These are phyloP conservation scores for Globisporangium megalacanthum DNA, from an alignment of 352 stramenopile species.

Conservation along the genomic window DNA sequence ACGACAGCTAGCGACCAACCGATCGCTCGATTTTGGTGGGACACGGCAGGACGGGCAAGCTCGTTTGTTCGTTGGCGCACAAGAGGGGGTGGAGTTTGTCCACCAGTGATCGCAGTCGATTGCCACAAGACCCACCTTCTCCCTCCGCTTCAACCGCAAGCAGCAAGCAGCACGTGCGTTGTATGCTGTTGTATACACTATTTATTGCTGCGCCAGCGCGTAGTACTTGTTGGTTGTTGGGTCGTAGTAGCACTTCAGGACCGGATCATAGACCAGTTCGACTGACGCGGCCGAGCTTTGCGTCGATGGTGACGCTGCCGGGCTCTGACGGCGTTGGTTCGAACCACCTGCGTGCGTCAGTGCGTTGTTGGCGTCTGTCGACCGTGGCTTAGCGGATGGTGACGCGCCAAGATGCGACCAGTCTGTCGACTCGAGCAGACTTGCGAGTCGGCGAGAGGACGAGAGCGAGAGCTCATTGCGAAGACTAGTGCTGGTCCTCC, in stretches of 20 bases:
- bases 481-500: not conserved
- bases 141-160: not conserved
- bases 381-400: not conserved
- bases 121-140: not conserved
- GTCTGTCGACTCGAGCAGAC: constrained; percentile 64
- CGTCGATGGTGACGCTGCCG: not conserved
- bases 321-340: not conserved
- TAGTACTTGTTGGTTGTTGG: constrained; percentile 84
- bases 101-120: constrained; percentile 2
- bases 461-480: constrained; percentile 19
- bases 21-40: not conserved
- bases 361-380: constrained; percentile 3
- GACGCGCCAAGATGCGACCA: constrained; percentile 22
- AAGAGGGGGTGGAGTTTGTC: no score
- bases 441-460: constrained; percentile 40
- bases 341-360: not conserved
- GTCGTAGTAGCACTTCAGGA: constrained; percentile 83
- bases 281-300: constrained; percentile 14
- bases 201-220: constrained; percentile 43
- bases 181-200: constrained; percentile 5
- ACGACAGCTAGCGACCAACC: not conserved
- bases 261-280: constrained; percentile 81
- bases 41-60: no score
- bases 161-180: not conserved
- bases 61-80: no score